Percentiles rank a stretch among this genome's conserved stretches.
Evolutionary conservation across 345 rosid species (phyloP).

Genomic region (Brassica napus): DNA sequence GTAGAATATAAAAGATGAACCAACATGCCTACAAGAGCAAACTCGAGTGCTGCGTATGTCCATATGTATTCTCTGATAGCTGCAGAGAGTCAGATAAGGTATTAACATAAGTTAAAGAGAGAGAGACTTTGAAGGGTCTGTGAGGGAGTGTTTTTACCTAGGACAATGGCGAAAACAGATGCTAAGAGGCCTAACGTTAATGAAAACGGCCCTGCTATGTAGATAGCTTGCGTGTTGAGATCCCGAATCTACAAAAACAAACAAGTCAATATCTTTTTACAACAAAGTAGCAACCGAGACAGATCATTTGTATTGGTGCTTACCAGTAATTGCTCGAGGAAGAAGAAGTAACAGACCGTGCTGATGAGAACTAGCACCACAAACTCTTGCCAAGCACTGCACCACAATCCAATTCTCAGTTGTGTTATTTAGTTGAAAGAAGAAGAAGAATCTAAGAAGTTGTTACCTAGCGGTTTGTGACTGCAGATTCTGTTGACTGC

Average conservation of each 20-base stretch:
- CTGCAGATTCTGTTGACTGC: slow-evolving; percentile 47
- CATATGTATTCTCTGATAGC: slow-evolving; percentile 91
- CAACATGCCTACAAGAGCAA: slow-evolving; percentile 67
- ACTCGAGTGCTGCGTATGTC: slow-evolving; percentile 92
- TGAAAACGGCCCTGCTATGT: slow-evolving; percentile 83
- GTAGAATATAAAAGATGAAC: slow-evolving; percentile 61
- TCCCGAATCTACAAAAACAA: slow-evolving; percentile 55
- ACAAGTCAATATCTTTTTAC: background rate
- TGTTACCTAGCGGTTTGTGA: slow-evolving; percentile 69
- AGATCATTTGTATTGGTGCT: background rate
- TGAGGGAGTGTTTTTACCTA: slow-evolving; percentile 51
- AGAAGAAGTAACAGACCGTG: slow-evolving; percentile 94
- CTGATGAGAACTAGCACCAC: slow-evolving; percentile 93
- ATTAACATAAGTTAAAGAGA: background rate
- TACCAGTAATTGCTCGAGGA: slow-evolving; percentile 95
- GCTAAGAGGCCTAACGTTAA: slow-evolving; percentile 70
- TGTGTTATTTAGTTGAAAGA: slow-evolving; percentile 12
- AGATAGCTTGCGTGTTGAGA: slow-evolving; percentile 65
- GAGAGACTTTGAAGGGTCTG: slow-evolving; percentile 9
- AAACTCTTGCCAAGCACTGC: slow-evolving; percentile 99
- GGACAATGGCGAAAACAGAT: slow-evolving; percentile 67
- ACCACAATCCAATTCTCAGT: slow-evolving; percentile 21
- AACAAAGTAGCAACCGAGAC: too few relatives aligned
- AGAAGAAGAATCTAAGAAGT: background rate
- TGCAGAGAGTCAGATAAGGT: slow-evolving; percentile 46